Conservation (phyloP, 345 rosid genomes). For the Dovyalis caffra region DNA sequence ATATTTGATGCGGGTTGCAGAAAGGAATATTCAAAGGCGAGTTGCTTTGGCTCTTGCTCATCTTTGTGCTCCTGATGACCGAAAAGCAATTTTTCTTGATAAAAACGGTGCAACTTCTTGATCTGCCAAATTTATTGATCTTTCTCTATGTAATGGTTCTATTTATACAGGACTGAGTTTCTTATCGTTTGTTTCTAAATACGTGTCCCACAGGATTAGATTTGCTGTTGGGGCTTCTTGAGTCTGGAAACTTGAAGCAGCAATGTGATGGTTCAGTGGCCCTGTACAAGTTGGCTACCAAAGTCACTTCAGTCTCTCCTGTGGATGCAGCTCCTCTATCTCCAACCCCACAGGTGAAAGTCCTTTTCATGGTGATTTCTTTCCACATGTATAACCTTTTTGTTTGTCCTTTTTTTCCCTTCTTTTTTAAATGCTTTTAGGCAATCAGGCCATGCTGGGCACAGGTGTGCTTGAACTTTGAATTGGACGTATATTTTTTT, state of each 20-base stretch:
- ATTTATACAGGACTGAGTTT: not conserved
- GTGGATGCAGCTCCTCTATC: slow-evolving; percentile 63
- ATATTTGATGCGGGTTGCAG: slow-evolving; percentile 51
- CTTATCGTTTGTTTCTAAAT: slow-evolving; percentile 8
- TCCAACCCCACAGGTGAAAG: slow-evolving; percentile 53
- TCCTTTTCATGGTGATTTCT: not conserved
- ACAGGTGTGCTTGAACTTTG: not conserved
- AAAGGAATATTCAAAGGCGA: slow-evolving; percentile 47
- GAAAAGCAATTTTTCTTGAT: slow-evolving; percentile 54
- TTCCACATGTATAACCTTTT: not conserved
- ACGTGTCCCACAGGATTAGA: slow-evolving; percentile 44
- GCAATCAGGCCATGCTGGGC: not conserved
- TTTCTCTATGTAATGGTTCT: not conserved
- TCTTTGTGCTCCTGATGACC: slow-evolving; percentile 60
- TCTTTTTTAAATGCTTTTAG: too few species aligned
- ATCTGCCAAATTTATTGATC: not conserved
- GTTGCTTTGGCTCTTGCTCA: slow-evolving; percentile 71
- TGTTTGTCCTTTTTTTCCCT: too few species aligned
- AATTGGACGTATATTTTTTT: too few species aligned
- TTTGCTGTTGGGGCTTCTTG: slow-evolving; percentile 53
- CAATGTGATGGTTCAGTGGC: slow-evolving; percentile 55
- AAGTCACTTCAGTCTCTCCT: slow-evolving; percentile 45
- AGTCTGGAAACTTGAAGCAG: slow-evolving; percentile 48
- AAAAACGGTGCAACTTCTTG: slow-evolving; percentile 45
- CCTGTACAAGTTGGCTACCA: slow-evolving; percentile 55